These are phyloP conservation scores for Angophora floribunda DNA, from an alignment of 345 rosid species.

Conservation along the genomic window DNA sequence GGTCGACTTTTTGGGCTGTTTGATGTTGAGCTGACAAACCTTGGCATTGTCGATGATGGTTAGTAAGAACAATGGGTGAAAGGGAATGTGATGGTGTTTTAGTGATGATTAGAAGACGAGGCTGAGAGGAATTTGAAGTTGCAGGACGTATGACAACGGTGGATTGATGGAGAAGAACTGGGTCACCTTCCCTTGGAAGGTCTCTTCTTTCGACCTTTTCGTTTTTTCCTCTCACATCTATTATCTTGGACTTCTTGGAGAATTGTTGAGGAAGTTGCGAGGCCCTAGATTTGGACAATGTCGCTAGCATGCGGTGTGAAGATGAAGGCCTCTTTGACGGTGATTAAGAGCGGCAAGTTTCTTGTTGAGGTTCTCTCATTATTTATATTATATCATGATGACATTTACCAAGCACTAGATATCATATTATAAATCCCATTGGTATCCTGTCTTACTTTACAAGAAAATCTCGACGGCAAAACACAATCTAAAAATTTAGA, in stretches of 20 bases:
- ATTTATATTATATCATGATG: neutral
- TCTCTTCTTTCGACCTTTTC: neutral
- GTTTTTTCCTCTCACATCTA: neutral
- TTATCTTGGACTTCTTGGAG: neutral
- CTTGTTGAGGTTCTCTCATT: neutral
- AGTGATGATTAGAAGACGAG: neutral
- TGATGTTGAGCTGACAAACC: neutral
- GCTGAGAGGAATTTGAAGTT: neutral
- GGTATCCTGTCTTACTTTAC: rapidly evolving
- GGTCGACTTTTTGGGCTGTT: neutral
- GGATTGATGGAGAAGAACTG: neutral
- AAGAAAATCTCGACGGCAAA: rapidly evolving
- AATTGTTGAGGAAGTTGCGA: neutral
- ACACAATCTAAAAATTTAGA: neutral
- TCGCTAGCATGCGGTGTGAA: no score
- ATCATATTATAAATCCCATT: neutral
- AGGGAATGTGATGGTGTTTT: neutral
- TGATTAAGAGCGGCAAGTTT: neutral
- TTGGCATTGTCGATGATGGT: neutral
- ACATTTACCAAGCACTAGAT: neutral
- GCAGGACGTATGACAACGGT: neutral
- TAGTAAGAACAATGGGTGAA: neutral
- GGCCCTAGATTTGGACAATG: no score
- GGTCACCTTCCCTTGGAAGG: neutral
- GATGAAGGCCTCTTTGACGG: neutral